A percentile compares a stretch with the other conserved stretches of the same genome.
Evolutionary conservation across 129 eudicot genomes (phyloP).

Genomic region (Flaveria sonorensis): DNA sequence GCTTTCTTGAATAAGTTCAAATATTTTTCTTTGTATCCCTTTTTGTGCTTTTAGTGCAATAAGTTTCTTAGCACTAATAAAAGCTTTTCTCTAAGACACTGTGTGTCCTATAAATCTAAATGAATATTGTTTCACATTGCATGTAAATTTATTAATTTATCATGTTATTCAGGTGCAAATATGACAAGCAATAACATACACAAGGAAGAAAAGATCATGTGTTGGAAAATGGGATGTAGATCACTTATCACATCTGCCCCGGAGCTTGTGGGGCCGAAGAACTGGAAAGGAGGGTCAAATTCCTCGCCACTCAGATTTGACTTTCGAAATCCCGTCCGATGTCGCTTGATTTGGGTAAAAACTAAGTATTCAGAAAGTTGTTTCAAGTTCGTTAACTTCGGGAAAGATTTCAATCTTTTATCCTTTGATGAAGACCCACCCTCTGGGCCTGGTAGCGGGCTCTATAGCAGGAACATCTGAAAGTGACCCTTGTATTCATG

Average conservation of each 20-base stretch:
- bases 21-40: slow-evolving; percentile 7
- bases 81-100: neutral
- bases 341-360: slow-evolving; percentile 86
- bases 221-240: slow-evolving; percentile 85
- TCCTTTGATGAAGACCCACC: slow-evolving; percentile 74
- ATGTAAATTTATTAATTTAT: neutral
- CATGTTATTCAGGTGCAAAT: slow-evolving; percentile 65
- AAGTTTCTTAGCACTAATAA: neutral
- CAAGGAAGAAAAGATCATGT: slow-evolving; percentile 81
- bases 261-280: slow-evolving; percentile 74
- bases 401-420: slow-evolving; percentile 54
- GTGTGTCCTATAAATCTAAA: neutral
- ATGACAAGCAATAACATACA: slow-evolving; percentile 74
- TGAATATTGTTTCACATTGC: neutral
- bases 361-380: slow-evolving; percentile 63
- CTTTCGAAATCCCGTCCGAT: slow-evolving; percentile 67
- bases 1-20: neutral
- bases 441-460: slow-evolving; percentile 52
- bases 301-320: slow-evolving; percentile 77
- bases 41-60: neutral
- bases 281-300: slow-evolving; percentile 36
- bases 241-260: slow-evolving; percentile 64
- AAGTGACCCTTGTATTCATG: slow-evolving; percentile 79
- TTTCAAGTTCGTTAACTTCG: slow-evolving; percentile 72
- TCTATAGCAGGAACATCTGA: slow-evolving; percentile 68